phyloP scores from a whole-genome alignment of 495 filamentous ascomycete genomes.

The Penicillium coffeae region DNA sequence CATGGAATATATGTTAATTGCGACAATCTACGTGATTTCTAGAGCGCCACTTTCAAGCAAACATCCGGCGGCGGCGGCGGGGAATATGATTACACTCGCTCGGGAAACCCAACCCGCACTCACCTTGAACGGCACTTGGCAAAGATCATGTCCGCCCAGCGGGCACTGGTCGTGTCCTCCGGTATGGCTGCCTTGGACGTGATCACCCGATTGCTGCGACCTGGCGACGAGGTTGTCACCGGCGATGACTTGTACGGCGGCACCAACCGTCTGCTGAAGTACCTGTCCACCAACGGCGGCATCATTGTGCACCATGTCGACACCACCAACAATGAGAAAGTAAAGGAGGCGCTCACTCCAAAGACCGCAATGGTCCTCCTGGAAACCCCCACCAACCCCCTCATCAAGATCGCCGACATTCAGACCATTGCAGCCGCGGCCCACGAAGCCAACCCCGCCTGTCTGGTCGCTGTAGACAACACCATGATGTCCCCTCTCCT shows the following conservation, averaged over 20 bases:
- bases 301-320: conserved; percentile 96
- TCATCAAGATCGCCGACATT: conserved; percentile 97
- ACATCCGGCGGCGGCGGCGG: conserved; percentile 67
- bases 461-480: conserved; percentile 92
- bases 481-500: conserved; percentile 97
- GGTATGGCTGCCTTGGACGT: conserved; percentile 98
- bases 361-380: conserved; percentile 96
- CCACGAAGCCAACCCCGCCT: conserved; percentile 74
- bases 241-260: conserved; percentile 97
- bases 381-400: conserved; percentile 93
- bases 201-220: conserved; percentile 86
- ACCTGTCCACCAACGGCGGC: conserved; percentile 76
- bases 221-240: conserved; percentile 94
- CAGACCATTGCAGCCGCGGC: conserved; percentile 66
- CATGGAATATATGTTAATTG: not conserved
- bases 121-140: conserved; percentile 95
- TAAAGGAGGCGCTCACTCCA: conserved; percentile 59
- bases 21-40: conserved; percentile 5
- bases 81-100: conserved; percentile 98
- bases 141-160: conserved; percentile 95
- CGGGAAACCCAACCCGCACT: conserved; percentile 92
- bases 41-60: conserved; percentile 98
- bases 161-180: conserved; percentile 87
- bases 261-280: conserved; percentile 90
- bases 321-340: conserved; percentile 69